A percentile compares a stretch with the other conserved stretches of the same genome.
phyloP scores from a whole-genome alignment of 1,139 yeast genomes.

The Geotrichum europaeum region DNA sequence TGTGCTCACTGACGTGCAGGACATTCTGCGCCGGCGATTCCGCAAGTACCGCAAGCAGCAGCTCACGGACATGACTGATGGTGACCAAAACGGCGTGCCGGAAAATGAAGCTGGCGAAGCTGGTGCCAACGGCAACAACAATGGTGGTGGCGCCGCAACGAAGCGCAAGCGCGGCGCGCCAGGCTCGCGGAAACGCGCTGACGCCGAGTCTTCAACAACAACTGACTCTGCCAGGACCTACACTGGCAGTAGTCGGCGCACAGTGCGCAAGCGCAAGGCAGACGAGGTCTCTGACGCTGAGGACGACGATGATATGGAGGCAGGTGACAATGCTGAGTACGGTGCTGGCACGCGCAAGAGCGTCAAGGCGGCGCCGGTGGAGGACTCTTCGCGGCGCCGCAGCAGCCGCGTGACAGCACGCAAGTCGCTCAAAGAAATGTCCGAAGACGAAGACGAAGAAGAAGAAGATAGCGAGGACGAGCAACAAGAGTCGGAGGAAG shows the following conservation, averaged over 20 bases:
- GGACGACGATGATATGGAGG: conserved; percentile 24
- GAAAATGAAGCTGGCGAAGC: background rate
- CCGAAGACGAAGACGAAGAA: conserved; percentile 22
- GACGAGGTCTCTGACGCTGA: conserved; percentile 19
- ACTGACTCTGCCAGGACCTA: no score
- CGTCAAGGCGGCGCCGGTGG: conserved; percentile 34
- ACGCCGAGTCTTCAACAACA: background rate
- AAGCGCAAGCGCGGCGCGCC: background rate
- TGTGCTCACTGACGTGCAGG: conserved; percentile 26
- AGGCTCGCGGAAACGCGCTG: background rate
- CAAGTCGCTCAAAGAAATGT: conserved; percentile 14
- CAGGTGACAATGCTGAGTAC: conserved; percentile 38
- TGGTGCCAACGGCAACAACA: background rate
- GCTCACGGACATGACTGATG: background rate
- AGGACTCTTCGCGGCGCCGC: conserved; percentile 5
- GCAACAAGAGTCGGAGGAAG: background rate
- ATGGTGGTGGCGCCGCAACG: background rate
- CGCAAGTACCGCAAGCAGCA: conserved; percentile 17
- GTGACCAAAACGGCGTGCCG: background rate
- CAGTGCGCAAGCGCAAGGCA: no score
- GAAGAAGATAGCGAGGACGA: background rate
- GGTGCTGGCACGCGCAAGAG: conserved; percentile 54
- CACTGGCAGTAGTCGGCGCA: no score
- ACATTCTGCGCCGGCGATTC: conserved; percentile 12
- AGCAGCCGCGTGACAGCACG: conserved; percentile 5